Base-by-base conservation (phyloP, 2,329 filamentous ascomycete species). In the Aspergillus pseudoterreus region DNA sequence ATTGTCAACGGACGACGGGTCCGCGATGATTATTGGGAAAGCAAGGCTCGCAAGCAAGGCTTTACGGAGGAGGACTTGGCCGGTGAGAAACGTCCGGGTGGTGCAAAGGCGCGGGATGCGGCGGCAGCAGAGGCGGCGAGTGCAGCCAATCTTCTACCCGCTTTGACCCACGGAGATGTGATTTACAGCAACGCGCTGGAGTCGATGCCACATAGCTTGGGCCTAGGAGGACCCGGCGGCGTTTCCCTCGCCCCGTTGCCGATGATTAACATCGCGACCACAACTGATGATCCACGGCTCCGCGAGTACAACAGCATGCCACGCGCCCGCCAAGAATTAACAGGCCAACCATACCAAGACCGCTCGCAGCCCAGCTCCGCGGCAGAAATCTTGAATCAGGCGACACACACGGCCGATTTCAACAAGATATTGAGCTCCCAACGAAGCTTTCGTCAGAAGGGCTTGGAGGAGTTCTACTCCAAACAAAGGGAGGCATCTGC, bases 11-110 rank as follows among this genome's bases (percentile, higher is more conserved):
- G 94, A 32, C 83, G 92, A 56, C 82, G 94, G 52, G 94, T 99
- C 39, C 86, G 94, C 45, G 94, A 99, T 72, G 94, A 99, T 69
- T 99, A 99, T 73, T 99, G 94, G 94, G 94, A 97, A 72, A 89
- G 87, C 66, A 97, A 97, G 73, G 94, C 94, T 6, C 82, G 88
- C 44, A 99, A 97, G 73, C 94, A 99, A 72, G 94, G 94, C 10
- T 99, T 99, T 68, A 99, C 94, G 1, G 94, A 99, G 70, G 91
- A 95, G 57, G 94, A 99, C 71, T 80, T 92, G 46, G 94, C 94
- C 4, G 94, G 94, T 38, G 94, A 99, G 74, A 97, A 99, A 78
- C 82, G 94, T 57, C 94, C 94, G 5, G 94, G 94, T 49, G 92
- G 89, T 36, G 85, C 90, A 52, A 96, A 95, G 75, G 88, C 88